Base-by-base conservation (phyloP, 176 grass and related monocot species). In the Echinochloa phyllopogon region DNA sequence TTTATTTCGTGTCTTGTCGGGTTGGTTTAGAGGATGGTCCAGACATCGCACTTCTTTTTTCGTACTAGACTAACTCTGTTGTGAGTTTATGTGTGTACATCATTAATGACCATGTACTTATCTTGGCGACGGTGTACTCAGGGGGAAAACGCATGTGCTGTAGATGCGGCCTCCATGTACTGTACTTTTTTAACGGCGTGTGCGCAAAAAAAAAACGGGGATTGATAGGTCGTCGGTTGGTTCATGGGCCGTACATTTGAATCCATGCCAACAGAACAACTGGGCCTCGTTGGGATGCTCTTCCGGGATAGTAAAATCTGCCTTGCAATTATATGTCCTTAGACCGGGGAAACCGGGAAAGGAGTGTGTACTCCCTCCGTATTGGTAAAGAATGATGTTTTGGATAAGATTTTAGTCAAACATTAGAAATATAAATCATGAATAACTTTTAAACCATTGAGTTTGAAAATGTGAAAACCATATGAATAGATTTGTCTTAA, bases 1-100 rank as follows among this genome's bases (percentile, higher is more conserved):
- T 86, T 72, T 77, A 47, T 77, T 50, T 56, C 14, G 29, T 65
- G 25, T 1, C 8, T 10, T 65, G 83, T 90, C 88, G 83, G 52
- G 0, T 64, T 6, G 24, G 70, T 36, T 38, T 60, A 6, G 24
- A 62, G 63, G 16, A 6, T 56, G 71, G 59, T 56, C 16, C 67
- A 25, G 44, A 65, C 23, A 55, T 49, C 14, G 18, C n/a, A 3
- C 56, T 64, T 83, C 6, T 16, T 57, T 51, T 38, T 87, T 13
- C 12, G 60, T 38, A 12, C 13, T 21, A 49, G 38, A 58, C 48
- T 41, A 79, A 13, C 65, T 25, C 17, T 58, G 56, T 68, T 45
- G 17, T 4, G 20, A 6, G 18, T 40, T 33, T 33, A 43, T 33
- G 29, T 33, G 55, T 27, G 8, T 78, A n/a, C 38, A 72, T 13